Evolutionary conservation across 2,329 filamentous ascomycete genomes (phyloP).

Genomic region (Fusarium aywerte): DNA sequence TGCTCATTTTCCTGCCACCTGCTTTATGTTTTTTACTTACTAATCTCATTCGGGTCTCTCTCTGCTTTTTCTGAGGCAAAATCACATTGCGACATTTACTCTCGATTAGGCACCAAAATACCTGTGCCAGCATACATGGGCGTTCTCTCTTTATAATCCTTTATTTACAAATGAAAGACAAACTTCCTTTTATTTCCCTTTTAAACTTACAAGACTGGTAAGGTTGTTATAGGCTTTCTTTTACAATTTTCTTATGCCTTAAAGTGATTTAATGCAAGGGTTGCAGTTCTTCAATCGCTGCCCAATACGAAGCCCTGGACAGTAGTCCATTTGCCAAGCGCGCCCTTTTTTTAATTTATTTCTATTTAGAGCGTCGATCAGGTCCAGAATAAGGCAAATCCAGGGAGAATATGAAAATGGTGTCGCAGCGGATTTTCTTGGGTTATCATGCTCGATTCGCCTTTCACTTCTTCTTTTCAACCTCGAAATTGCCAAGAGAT

Average conservation of each 20-base stretch:
- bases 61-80: neutral
- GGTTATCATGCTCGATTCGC: conserved; percentile 5
- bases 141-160: neutral
- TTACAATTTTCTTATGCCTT: neutral
- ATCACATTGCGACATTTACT: neutral
- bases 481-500: conserved; percentile 30
- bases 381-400: conserved; percentile 18
- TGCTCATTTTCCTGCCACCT: conserved; percentile 34
- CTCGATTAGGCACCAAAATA: neutral
- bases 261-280: neutral
- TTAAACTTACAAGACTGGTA: neutral
- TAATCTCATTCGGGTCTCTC: neutral
- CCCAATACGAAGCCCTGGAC: conserved; percentile 35
- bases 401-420: conserved; percentile 23
- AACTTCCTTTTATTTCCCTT: neutral
- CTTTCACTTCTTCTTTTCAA: conserved; percentile 9
- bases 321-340: neutral
- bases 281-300: conserved; percentile 29
- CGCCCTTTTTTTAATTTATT: conserved; percentile 26
- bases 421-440: conserved; percentile 7
- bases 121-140: neutral
- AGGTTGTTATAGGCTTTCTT: neutral
- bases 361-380: conserved; percentile 39
- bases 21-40: conserved; percentile 17
- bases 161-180: neutral